Conservation (phyloP, 352 stramenopile species). For the Phytopythium oedochilum region DNA sequence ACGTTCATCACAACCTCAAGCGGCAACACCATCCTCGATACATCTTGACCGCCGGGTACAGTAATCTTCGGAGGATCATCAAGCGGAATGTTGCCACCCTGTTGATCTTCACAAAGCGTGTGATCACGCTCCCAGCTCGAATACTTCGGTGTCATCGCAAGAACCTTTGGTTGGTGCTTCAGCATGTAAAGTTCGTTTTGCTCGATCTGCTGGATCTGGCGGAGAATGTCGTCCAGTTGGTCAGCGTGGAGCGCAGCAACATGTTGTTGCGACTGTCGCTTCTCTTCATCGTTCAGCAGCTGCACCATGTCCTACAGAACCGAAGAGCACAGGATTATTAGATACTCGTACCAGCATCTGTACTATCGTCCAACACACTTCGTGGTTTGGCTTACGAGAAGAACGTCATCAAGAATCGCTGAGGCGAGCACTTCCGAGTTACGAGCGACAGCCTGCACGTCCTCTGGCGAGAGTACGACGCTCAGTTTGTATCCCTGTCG, state of each 20-base stretch:
- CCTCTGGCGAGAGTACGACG: conserved; percentile 24
- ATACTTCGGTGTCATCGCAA: neutral
- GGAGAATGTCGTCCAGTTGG: conserved; percentile 46
- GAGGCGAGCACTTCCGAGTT: conserved; percentile 51
- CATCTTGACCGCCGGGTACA: conserved; percentile 6
- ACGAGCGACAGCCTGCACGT: conserved; percentile 34
- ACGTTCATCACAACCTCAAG: conserved; percentile 49
- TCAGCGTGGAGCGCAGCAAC: conserved; percentile 19
- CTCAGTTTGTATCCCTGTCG: conserved; percentile 33
- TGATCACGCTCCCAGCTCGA: neutral
- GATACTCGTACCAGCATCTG: no score
- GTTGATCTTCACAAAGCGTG: neutral
- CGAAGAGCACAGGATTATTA: no score
- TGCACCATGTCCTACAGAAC: conserved; percentile 45
- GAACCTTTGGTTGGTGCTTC: conserved; percentile 18
- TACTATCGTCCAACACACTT: neutral
- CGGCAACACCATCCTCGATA: conserved; percentile 14
- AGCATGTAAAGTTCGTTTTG: conserved; percentile 26
- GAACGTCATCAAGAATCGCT: conserved; percentile 55
- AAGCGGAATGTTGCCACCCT: neutral
- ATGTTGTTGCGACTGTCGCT: conserved; percentile 16
- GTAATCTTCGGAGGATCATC: no score
- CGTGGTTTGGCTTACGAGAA: conserved; percentile 28
- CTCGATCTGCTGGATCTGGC: conserved; percentile 44
- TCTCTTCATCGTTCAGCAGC: conserved; percentile 52